These are phyloP conservation scores for Aquilaria malaccensis DNA, from an alignment of 345 rosid genomes.

Conservation along the genomic window DNA sequence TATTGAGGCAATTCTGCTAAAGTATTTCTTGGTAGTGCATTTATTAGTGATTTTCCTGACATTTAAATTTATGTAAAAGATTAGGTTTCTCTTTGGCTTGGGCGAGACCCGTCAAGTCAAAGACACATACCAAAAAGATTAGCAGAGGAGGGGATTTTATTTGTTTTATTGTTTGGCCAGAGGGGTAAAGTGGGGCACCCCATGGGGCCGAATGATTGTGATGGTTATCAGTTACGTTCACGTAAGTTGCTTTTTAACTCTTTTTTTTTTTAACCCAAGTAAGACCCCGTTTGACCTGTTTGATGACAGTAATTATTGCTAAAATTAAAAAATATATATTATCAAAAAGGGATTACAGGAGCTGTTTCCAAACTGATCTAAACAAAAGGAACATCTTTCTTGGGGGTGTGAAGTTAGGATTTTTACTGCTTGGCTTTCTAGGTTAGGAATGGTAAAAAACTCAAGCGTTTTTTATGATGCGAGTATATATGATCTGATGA, in stretches of 20 bases:
- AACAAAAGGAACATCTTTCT: neutral
- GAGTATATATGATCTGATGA: too few species aligned
- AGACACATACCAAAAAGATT: slow-evolving; percentile 17
- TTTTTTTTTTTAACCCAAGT: too few species aligned
- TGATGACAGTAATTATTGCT: neutral
- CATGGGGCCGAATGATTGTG: slow-evolving; percentile 20
- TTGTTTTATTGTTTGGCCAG: slow-evolving; percentile 28
- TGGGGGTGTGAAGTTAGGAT: neutral
- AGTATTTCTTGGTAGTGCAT: too few species aligned
- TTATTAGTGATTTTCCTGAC: too few species aligned
- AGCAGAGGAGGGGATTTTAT: slow-evolving; percentile 12
- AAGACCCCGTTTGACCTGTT: neutral
- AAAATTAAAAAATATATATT: neutral
- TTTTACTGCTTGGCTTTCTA: too few species aligned
- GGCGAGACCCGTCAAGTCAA: slow-evolving; percentile 23
- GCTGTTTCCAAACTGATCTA: neutral
- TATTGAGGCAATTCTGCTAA: too few species aligned
- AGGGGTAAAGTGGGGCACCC: slow-evolving; percentile 12
- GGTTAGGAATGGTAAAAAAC: too few species aligned
- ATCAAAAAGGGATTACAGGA: neutral
- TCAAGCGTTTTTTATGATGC: too few species aligned
- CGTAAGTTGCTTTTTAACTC: too few species aligned
- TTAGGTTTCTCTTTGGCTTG: too few species aligned
- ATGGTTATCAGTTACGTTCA: neutral
- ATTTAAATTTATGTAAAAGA: too few species aligned